These are phyloP conservation scores for Microcyclosporella mali DNA, from an alignment of 2,329 filamentous ascomycete species.

Conservation along the genomic window DNA sequence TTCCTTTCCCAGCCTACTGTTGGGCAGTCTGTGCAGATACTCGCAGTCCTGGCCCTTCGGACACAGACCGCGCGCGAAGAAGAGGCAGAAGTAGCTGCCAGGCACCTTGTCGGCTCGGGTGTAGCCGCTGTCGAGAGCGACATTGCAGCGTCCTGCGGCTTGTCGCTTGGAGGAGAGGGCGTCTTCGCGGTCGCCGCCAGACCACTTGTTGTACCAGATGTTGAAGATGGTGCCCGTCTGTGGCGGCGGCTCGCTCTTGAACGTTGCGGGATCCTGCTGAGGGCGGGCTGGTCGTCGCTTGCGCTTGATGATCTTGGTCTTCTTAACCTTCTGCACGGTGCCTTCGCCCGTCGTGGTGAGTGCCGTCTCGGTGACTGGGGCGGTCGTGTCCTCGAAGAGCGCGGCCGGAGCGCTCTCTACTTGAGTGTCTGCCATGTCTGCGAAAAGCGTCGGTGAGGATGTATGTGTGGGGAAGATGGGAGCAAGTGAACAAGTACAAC, in stretches of 20 bases:
- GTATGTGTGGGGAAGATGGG: no score
- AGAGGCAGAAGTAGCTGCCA: constrained; percentile 83
- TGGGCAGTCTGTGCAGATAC: constrained; percentile 84
- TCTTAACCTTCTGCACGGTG: constrained; percentile 52
- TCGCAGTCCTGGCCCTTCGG: constrained; percentile 89
- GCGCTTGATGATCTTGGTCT: constrained; percentile 86
- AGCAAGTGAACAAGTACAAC: no score
- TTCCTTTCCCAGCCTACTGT: constrained; percentile 35
- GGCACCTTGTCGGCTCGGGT: constrained; percentile 45
- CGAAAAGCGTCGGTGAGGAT: background rate
- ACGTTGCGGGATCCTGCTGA: constrained; percentile 78
- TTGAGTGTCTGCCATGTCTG: constrained; percentile 1
- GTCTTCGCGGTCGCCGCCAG: constrained; percentile 88
- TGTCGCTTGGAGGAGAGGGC: constrained; percentile 77
- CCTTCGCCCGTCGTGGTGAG: constrained; percentile 26
- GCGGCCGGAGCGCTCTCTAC: background rate
- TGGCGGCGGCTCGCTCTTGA: constrained; percentile 77
- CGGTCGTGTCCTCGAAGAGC: constrained; percentile 21
- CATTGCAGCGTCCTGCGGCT: constrained; percentile 79
- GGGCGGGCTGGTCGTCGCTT: constrained; percentile 84
- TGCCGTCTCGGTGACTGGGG: constrained; percentile 15
- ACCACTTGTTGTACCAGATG: constrained; percentile 99
- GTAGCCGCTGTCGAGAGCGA: constrained; percentile 59
- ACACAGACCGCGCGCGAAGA: constrained; percentile 75
- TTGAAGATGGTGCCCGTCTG: constrained; percentile 96